Evolutionary conservation across 1,139 yeast species (phyloP), one percentile per base, ranked within the genome.

Genomic region (Insectozyma bohioensis): DNA sequence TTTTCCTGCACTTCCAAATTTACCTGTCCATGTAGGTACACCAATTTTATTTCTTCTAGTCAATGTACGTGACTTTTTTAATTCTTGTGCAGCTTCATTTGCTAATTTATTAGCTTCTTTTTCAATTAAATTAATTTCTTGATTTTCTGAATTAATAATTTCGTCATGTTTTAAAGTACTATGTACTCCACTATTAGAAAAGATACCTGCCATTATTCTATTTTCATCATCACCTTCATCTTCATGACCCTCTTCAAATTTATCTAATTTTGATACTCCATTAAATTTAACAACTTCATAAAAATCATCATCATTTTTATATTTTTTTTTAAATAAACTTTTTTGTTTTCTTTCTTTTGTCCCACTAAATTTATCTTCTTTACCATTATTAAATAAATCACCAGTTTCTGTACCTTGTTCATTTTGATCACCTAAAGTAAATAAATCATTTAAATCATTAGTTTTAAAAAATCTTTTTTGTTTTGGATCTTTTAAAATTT

Each of bases 21-120:
- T 76, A 0, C 98, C 98, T 0, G 98, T 92, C 95, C 97, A 92
- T 0, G 98, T 92, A 0, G 97, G 97, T 0, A 85, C 80, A 4
- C 95, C 95, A 18, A 88, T 67, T 20, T 74, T 75, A 15, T 78
- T 78, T 40, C 68, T 72, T 33, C 86, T 69, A 0, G 95, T 77
- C 18, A 66, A 61, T 36, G 65, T 73, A 31, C 95, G 61, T 0
- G 96, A 86, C 39, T 74, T 73, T 37, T 78, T 69, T 38, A 92
- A 61, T 0, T 90, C 88, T 13, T 71, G 70, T 0, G 90, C 80
- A 0, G 97, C 97, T 20, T 79, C 80, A 23, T 68, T 69, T 0
- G 97, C 97, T 15, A 86, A 73, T 37, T 78, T 65, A 13, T 72
- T 63, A 0, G 97, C 97, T 51, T 92, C 97, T 28, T 72, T 66